These are phyloP conservation scores for Gentiana straminea DNA, from an alignment of 257 asterid species.

Conservation along the genomic window DNA sequence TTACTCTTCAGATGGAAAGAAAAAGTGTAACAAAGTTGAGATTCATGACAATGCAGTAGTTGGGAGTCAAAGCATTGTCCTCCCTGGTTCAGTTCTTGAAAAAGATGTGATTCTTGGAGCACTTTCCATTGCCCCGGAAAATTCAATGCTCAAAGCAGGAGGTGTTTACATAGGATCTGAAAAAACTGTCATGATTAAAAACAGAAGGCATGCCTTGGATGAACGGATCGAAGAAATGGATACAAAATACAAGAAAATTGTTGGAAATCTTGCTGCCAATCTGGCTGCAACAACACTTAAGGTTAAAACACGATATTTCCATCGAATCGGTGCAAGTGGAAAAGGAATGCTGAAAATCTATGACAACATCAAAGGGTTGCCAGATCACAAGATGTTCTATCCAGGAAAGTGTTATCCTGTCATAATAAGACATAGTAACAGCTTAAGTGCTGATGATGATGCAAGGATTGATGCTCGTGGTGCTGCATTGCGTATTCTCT, in stretches of 20 bases:
- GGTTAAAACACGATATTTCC: constrained; percentile 63
- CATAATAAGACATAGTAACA: constrained; percentile 70
- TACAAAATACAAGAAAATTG: constrained; percentile 51
- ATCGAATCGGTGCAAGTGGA: constrained; percentile 62
- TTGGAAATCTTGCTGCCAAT: constrained; percentile 70
- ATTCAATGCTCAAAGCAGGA: constrained; percentile 55
- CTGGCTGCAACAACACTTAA: constrained; percentile 75
- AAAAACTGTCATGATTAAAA: constrained; percentile 63
- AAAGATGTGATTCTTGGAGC: constrained; percentile 74
- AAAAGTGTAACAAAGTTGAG: constrained; percentile 32
- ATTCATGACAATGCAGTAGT: constrained; percentile 55
- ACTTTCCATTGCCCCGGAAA: constrained; percentile 56
- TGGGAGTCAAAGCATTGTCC: constrained; percentile 78
- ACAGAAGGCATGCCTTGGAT: constrained; percentile 54
- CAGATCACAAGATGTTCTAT: constrained; percentile 47
- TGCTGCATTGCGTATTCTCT: constrained; percentile 53
- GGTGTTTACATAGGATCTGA: constrained; percentile 77
- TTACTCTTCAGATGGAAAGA: constrained; percentile 42
- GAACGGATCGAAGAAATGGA: constrained; percentile 91
- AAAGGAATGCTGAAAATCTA: constrained; percentile 46
- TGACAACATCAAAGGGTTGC: constrained; percentile 48
- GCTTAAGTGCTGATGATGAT: constrained; percentile 81
- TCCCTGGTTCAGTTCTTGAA: constrained; percentile 59
- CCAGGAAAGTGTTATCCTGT: constrained; percentile 45
- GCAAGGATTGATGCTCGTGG: constrained; percentile 79